Conservation (phyloP, 2,329 filamentous ascomycete genomes). For the Cercospora sp. region DNA sequence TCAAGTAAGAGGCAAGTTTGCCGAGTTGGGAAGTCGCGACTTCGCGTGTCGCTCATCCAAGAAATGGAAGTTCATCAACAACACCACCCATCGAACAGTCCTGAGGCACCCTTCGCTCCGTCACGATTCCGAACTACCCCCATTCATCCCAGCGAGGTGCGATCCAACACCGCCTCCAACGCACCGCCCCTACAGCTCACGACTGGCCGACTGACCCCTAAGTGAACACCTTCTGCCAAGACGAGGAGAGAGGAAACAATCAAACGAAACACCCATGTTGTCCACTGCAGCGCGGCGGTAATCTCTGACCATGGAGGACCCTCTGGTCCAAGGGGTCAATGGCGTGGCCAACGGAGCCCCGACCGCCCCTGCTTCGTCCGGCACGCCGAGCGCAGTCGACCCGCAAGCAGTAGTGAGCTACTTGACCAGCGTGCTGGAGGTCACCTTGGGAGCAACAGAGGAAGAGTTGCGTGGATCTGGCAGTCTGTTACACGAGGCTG, state of each 20-base stretch:
- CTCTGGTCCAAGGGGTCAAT: constrained; percentile 39
- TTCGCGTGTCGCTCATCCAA: constrained; percentile 3
- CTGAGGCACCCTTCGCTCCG: constrained; percentile 1
- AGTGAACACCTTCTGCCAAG: constrained; percentile 5
- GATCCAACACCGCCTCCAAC: neutral
- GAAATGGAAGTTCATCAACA: constrained; percentile 5
- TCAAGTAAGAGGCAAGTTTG: neutral
- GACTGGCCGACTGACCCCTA: constrained; percentile 4
- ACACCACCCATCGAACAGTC: constrained; percentile 3
- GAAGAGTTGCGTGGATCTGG: constrained; percentile 77
- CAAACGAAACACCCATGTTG: constrained; percentile 6
- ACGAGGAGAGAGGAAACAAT: neutral
- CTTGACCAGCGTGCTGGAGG: constrained; percentile 49
- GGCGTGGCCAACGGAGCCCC: constrained; percentile 37
- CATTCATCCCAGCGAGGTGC: neutral
- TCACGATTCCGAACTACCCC: neutral
- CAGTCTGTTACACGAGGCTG: constrained; percentile 75
- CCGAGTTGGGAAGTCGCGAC: neutral
- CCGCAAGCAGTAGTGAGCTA: constrained; percentile 52
- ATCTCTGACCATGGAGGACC: constrained; percentile 40
- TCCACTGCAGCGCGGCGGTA: constrained; percentile 9
- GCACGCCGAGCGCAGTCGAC: constrained; percentile 40
- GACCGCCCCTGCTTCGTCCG: constrained; percentile 29
- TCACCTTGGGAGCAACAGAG: constrained; percentile 55
- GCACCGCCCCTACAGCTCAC: neutral